phyloP scores from a whole-genome alignment of 2,329 filamentous ascomycete species.

The Didymellaceae sp. region DNA sequence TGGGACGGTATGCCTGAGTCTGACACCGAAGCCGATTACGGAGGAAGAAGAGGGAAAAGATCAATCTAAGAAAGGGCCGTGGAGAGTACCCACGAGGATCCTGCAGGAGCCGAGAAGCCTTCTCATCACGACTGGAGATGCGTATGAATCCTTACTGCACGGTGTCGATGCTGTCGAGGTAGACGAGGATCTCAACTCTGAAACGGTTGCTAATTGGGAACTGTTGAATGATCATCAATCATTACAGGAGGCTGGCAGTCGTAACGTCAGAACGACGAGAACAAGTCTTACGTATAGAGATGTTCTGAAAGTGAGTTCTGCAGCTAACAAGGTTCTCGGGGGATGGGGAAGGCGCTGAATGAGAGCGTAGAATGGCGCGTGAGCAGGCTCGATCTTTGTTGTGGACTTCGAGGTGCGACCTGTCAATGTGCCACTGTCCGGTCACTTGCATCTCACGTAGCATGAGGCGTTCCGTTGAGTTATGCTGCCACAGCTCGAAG shows the following conservation, averaged over 20 bases:
- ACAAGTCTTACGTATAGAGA: slow-evolving; percentile 85
- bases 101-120: slow-evolving; percentile 85
- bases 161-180: slow-evolving; percentile 71
- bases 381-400: no score
- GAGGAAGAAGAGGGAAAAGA: neutral
- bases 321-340: slow-evolving; percentile 42
- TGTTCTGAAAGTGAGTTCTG: slow-evolving; percentile 63
- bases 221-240: slow-evolving; percentile 62
- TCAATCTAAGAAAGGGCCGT: neutral
- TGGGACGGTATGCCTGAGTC: slow-evolving; percentile 75
- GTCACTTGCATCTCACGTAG: no score
- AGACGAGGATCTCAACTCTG: slow-evolving; percentile 68
- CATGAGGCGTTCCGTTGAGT: no score
- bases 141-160: slow-evolving; percentile 76
- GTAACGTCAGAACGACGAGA: slow-evolving; percentile 65
- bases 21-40: slow-evolving; percentile 58
- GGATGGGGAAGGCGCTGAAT: neutral
- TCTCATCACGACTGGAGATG: slow-evolving; percentile 70
- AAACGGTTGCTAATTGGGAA: slow-evolving; percentile 72
- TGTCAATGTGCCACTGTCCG: no score
- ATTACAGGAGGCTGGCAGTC: slow-evolving; percentile 55
- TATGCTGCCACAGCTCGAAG: no score
- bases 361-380: neutral
- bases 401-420: no score
- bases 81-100: slow-evolving; percentile 57